Evolutionary conservation across 768 basidiomycete species (phyloP), one percentile per base, ranked within the genome.

Genomic region (Leccinum rimulosum): DNA sequence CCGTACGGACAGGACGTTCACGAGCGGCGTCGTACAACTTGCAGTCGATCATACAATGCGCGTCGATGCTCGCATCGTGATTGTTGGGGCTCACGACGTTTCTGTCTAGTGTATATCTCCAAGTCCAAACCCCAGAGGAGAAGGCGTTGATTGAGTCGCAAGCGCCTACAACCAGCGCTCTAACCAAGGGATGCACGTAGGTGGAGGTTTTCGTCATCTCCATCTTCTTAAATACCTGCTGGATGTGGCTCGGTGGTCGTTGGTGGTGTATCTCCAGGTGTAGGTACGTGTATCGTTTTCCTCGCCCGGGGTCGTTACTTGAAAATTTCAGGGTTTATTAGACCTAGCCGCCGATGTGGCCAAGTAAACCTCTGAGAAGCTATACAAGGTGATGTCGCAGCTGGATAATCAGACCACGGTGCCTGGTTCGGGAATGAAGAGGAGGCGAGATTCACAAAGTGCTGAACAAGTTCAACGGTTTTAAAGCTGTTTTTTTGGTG

Each of bases 281-380:
- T 81, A 88, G 75, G 94, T 94, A 70, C 53, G 7, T 5, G 85
- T 71, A 10, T 28, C 14, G 0, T 10, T 2, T 50, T 9, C 8
- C 17, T 36, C 35, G 17, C 10, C 2, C 10, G 10, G 2, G 9
- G 38, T 30, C 4, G 33, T 45, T 30, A 36, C 52, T 57, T 50
- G 27, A n/a, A 49, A 12, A 53, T 15, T 64, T 11, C 31, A 97
- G 94, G 94, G 95, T 28, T 85, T 95, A 40, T 87, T 98, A n/a
- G 89, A 98, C 74, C 76, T 95, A 10, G 87, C 93, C 52, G 84
- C 83, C 2, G 96, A 98, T 75, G 89, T 97, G 49, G 77, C 82
- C 43, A 98, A 95, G 74, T 87, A 52, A 87, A 84, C 63, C 75
- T 89, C 45, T 11, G 84, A 87, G 55, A 98, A 97, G 79, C 76